A percentile compares a stretch with the other conserved stretches of the same genome.
These are phyloP conservation scores for Alectoria sarmentosa DNA, from an alignment of 495 filamentous ascomycete species.

Conservation along the genomic window DNA sequence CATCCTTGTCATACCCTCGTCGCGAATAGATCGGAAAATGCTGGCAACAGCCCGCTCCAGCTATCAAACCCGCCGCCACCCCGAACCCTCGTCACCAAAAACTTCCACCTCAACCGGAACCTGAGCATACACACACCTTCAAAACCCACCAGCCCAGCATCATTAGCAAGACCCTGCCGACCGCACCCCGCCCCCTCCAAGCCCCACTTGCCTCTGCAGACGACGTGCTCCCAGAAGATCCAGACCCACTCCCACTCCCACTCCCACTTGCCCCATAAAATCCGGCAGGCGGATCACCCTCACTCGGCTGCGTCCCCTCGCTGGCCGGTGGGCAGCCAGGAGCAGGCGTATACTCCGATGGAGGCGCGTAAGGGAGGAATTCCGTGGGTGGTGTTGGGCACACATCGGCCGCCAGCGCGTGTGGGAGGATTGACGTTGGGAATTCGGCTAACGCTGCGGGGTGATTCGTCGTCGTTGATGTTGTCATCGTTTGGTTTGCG, in stretches of 20 bases:
- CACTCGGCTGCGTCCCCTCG: conserved; percentile 22
- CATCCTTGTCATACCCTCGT: neutral
- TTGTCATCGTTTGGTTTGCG: conserved; percentile 1
- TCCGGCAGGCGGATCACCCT: conserved; percentile 22
- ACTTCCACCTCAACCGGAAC: neutral
- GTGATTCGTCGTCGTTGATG: neutral
- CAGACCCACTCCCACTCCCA: conserved; percentile 12
- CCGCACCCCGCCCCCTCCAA: neutral
- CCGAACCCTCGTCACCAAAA: too few species aligned
- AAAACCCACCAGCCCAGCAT: neutral
- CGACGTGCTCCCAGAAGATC: neutral
- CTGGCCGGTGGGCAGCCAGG: conserved; percentile 17
- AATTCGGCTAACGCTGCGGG: neutral
- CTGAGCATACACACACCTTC: neutral
- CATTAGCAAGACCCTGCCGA: neutral
- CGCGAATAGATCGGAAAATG: too few species aligned
- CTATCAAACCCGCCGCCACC: too few species aligned
- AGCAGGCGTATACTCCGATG: conserved; percentile 16
- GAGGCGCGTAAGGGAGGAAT: conserved; percentile 24
- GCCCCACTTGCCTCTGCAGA: conserved; percentile 2
- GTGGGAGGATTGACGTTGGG: neutral
- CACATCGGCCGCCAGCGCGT: neutral
- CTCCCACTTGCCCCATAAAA: conserved; percentile 19
- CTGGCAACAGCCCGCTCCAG: too few species aligned
- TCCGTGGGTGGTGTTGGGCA: conserved; percentile 25